These are phyloP conservation scores for Solanum pinnatisectum DNA, from an alignment of 257 asterid genomes.

Conservation along the genomic window DNA sequence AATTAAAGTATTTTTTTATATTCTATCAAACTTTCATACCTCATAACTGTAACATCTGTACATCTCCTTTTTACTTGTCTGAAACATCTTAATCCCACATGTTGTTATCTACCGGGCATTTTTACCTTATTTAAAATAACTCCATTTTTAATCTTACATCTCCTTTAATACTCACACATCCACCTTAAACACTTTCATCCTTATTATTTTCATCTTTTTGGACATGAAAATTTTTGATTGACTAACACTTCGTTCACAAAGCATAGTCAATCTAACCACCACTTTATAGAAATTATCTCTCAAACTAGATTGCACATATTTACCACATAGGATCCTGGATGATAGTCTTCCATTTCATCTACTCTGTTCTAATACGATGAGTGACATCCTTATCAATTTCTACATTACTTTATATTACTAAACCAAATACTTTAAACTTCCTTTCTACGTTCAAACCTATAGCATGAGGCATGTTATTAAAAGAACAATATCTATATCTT, in stretches of 20 bases:
- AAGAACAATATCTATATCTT: too few species aligned
- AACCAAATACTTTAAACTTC: too few species aligned
- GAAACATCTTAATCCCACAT: not conserved
- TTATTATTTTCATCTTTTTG: not conserved
- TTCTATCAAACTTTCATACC: not conserved
- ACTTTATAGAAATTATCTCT: not conserved
- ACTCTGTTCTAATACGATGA: not conserved
- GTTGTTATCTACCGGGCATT: not conserved
- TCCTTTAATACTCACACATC: not conserved
- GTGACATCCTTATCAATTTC: too few species aligned
- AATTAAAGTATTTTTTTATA: not conserved
- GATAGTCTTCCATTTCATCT: not conserved
- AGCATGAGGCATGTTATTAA: too few species aligned
- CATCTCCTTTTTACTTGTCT: not conserved
- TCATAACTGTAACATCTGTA: fast-evolving
- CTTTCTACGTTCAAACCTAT: too few species aligned
- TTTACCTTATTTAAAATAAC: not conserved
- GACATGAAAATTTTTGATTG: not conserved
- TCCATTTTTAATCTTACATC: not conserved
- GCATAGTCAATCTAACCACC: not conserved
- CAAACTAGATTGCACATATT: not conserved
- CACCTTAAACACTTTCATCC: not conserved
- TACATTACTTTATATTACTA: too few species aligned
- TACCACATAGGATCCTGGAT: fast-evolving
- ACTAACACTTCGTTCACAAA: not conserved